These are phyloP conservation scores for Lactarius hatsudake DNA, from an alignment of 768 basidiomycete genomes.

Conservation along the genomic window DNA sequence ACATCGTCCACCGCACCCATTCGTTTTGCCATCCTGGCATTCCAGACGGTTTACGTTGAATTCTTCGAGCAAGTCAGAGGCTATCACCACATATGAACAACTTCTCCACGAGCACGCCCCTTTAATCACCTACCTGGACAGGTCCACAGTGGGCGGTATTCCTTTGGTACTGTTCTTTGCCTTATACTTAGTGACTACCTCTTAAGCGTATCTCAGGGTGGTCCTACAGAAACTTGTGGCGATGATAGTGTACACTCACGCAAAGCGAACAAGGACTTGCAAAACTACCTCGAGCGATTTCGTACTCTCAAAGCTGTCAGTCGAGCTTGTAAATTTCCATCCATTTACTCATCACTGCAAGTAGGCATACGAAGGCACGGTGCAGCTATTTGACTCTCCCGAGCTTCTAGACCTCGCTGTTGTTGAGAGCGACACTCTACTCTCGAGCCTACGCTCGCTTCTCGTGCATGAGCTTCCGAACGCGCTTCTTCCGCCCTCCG, in stretches of 20 bases:
- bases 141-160: neutral
- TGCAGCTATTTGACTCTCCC: constrained; percentile 23
- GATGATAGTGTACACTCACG: neutral
- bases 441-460: constrained; percentile 23
- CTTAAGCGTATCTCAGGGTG: constrained; percentile 5
- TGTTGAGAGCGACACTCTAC: constrained; percentile 13
- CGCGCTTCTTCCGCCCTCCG: constrained; percentile 70
- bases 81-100: constrained; percentile 12
- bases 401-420: constrained; percentile 27
- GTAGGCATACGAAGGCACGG: constrained; percentile 23
- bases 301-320: constrained; percentile 17
- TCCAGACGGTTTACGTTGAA: neutral
- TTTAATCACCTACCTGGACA: constrained; percentile 16
- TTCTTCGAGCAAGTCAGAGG: constrained; percentile 17
- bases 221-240: neutral
- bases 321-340: neutral
- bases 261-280: constrained; percentile 12
- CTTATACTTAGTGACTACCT: neutral
- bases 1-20: neutral
- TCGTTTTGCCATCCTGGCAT: neutral
- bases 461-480: constrained; percentile 54
- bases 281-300: constrained; percentile 3
- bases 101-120: constrained; percentile 21
- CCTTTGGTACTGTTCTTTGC: constrained; percentile 10
- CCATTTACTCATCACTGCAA: constrained; percentile 10